These are phyloP conservation scores for Moelleriella libera DNA, from an alignment of 2,329 filamentous ascomycete species.

Conservation along the genomic window DNA sequence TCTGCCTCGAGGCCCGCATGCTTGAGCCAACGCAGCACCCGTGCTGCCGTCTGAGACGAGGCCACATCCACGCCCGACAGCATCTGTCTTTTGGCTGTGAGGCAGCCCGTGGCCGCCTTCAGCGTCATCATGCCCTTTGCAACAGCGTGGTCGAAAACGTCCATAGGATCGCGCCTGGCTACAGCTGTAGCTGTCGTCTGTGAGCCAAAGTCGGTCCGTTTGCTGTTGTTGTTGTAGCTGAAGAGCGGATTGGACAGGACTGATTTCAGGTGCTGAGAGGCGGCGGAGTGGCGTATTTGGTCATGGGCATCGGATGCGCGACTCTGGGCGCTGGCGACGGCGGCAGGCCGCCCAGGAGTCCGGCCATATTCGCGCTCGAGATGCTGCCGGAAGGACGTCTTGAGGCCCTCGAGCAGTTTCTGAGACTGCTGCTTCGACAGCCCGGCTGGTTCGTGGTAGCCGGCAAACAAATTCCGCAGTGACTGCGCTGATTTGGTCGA, in stretches of 20 bases:
- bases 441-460: conserved; percentile 36
- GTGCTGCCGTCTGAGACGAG: conserved; percentile 29
- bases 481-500: conserved; percentile 22
- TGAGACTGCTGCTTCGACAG: conserved; percentile 35
- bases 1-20: conserved; percentile 31
- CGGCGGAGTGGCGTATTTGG: conserved; percentile 21
- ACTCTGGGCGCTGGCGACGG: conserved; percentile 4
- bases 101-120: conserved; percentile 36
- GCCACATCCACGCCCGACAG: conserved; percentile 20
- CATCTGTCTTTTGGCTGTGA: conserved; percentile 31
- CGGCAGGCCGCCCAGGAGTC: conserved; percentile 12
- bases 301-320: conserved; percentile 6
- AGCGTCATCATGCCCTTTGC: conserved; percentile 41
- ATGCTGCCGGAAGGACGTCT: conserved; percentile 40
- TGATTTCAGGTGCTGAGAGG: conserved; percentile 34
- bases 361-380: conserved; percentile 44
- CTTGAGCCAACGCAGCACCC: conserved; percentile 39
- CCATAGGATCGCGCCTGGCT: conserved; percentile 29
- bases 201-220: conserved; percentile 9
- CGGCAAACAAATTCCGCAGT: conserved; percentile 23
- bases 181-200: background rate
- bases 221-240: conserved; percentile 11
- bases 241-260: conserved; percentile 46
- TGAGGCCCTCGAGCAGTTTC: conserved; percentile 40
- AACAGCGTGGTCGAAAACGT: conserved; percentile 41